Evolutionary conservation across 2,329 filamentous ascomycete genomes (phyloP).

Genomic region (Bipolaris zeicola): DNA sequence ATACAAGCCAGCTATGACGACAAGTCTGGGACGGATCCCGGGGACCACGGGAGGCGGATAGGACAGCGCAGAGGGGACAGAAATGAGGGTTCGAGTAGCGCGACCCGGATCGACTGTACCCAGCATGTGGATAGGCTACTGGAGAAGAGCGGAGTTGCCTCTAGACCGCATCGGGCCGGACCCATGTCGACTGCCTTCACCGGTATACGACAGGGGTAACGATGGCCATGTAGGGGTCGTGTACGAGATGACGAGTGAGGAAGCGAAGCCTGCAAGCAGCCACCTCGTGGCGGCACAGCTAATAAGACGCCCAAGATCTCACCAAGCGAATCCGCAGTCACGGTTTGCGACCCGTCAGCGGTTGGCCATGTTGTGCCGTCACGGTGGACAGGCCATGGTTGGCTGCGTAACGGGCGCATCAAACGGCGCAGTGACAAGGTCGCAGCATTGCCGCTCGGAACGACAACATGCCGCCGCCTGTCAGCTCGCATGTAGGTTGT

Average conservation of each 20-base stretch:
- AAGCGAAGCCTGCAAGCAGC: conserved; percentile 8
- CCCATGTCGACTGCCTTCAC: conserved; percentile 6
- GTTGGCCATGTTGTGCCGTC: conserved; percentile 9
- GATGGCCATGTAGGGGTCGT: conserved; percentile 1
- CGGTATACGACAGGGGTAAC: conserved; percentile 8
- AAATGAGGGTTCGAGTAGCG: conserved; percentile 23
- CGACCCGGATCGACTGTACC: conserved; percentile 20
- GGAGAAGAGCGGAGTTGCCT: conserved; percentile 16
- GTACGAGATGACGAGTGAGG: conserved; percentile 5
- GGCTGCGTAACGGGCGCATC: conserved; percentile 27
- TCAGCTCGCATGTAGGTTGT: conserved; percentile 21
- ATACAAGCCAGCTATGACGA: conserved; percentile 1
- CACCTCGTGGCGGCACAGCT: conserved; percentile 15
- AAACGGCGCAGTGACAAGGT: conserved; percentile 28
- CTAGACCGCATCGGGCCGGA: conserved; percentile 9
- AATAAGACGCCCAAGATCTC: conserved; percentile 7
- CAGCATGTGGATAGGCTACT: conserved; percentile 21
- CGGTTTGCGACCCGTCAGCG: conserved; percentile 9
- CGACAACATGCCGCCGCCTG: conserved; percentile 18
- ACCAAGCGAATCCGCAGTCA: conserved; percentile 18
- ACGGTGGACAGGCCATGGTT: conserved; percentile 21
- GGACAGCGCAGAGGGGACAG: conserved; percentile 11
- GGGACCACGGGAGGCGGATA: conserved; percentile 16
- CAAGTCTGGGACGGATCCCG: conserved; percentile 14
- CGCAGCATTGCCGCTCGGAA: conserved; percentile 27